These are phyloP conservation scores for Chimonanthus salicifolius DNA, from an alignment of 164 flowering plant species.

Conservation along the genomic window DNA sequence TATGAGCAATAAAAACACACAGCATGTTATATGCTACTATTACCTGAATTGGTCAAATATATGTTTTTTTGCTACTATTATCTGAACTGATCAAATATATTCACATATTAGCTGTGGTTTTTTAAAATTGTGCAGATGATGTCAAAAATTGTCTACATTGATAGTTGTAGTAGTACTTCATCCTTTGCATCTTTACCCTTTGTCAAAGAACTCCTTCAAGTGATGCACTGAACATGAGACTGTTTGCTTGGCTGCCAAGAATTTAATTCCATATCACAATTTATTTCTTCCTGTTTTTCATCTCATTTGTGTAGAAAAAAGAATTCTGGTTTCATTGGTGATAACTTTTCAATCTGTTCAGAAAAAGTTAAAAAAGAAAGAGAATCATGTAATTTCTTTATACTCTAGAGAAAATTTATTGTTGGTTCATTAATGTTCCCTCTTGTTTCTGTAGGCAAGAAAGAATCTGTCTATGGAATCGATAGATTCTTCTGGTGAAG, in stretches of 20 bases:
- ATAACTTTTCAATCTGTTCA: no score
- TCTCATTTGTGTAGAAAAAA: no score
- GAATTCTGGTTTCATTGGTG: no score
- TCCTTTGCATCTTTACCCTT: background rate
- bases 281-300: background rate
- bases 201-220: background rate
- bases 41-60: background rate
- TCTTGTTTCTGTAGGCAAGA: constrained; percentile 44
- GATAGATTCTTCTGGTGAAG: constrained; percentile 92
- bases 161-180: background rate
- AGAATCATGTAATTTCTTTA: background rate
- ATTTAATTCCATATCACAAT: background rate
- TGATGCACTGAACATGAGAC: background rate
- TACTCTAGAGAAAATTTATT: background rate
- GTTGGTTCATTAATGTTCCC: background rate
- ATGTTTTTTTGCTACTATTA: background rate
- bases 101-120: background rate
- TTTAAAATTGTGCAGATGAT: background rate
- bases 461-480: constrained; percentile 82
- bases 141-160: background rate
- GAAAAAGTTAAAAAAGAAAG: no score
- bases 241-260: background rate
- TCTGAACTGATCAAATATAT: no score
- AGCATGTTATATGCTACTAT: background rate
- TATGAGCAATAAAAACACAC: background rate